phyloP scores from a whole-genome alignment of 805 yeast species.

The Yamadazyma insecticola region DNA sequence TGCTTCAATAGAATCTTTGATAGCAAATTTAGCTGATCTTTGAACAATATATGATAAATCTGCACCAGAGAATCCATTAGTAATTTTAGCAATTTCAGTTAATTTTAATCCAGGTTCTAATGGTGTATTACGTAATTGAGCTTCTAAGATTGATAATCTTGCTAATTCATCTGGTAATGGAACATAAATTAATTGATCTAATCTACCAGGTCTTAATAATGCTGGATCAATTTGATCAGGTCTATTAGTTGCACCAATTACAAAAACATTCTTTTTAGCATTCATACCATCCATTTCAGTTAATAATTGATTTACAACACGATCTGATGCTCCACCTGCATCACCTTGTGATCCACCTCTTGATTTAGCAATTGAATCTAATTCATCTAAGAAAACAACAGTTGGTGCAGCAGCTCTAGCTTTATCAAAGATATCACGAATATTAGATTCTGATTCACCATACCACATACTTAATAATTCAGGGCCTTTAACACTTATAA shows the following conservation, averaged over 20 bases:
- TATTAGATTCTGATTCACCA: constrained; percentile 97
- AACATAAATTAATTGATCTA: constrained; percentile 96
- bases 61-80: constrained; percentile 99
- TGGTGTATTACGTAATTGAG: constrained; percentile 98
- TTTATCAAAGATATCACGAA: constrained; percentile 95
- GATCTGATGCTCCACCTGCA: constrained; percentile 95
- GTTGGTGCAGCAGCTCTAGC: constrained; percentile 99
- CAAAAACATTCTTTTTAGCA: constrained; percentile 97
- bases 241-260: constrained; percentile 98
- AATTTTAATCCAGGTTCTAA: constrained; percentile 94
- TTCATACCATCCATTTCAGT: constrained; percentile 99
- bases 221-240: constrained; percentile 99
- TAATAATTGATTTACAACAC: constrained; percentile 91
- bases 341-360: constrained; percentile 90
- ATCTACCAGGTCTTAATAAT: constrained; percentile 96
- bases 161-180: constrained; percentile 97
- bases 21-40: constrained; percentile 98
- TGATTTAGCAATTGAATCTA: constrained; percentile 95
- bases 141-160: constrained; percentile 86
- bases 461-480: constrained; percentile 98
- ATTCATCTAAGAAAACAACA: constrained; percentile 96
- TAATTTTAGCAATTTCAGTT: constrained; percentile 82
- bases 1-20: constrained; percentile 96
- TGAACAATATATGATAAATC: constrained; percentile 96
- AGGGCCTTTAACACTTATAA: constrained; percentile 96